Base-by-base conservation (phyloP, 2,329 filamentous ascomycete genomes). In the Cryphonectria nitschkei region DNA sequence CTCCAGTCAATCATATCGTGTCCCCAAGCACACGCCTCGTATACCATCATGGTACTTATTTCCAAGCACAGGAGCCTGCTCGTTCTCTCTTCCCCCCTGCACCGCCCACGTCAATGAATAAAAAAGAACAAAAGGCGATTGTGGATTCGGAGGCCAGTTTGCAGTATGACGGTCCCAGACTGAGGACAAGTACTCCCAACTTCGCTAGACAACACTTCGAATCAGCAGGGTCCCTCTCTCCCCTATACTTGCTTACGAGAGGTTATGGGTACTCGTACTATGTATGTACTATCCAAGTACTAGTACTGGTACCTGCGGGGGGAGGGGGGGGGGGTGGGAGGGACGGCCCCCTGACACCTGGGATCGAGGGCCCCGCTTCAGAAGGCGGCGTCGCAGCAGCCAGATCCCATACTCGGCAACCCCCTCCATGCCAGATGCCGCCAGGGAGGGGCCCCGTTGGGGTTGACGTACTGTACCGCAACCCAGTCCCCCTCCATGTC, bases 391-490 rank as follows among this genome's bases (percentile, higher is more conserved):
- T 58, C 54, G 54, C 54, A 58, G 54, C 54, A 58, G 54, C 26
- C 54, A 56, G 52, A 56, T 56, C 52, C 52, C 52, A 29, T 56
- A 56, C 52, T 56, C 52, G 52, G 52, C 54, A 29, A 16, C 54
- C 61, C 61, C 61, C 61, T 64, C 61, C 39, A 64, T 64, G 39
- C 39, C n/a, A 64, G 61, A 64, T 64, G 61, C 61, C 39, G 61
- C 61, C 39, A 64, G 61, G 61, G 61, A n/a, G 61, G 61, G 61
- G 54, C 3, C 14, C 54, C 3, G 39, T 46, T 64, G 61, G 61
- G 67, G 58, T 68, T 68, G 66, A 68, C 66, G 66, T 63, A 63
- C 60, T 62, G 22, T 29, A 58, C 54, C 54, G 54, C 26, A 4
- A 34, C 16, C 60, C 60, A 62, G 60, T 16, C 32, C 26, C 19